A percentile compares a stretch with the other conserved stretches of the same genome.
These are phyloP conservation scores for Stipa capillata DNA, from an alignment of 176 grass and related monocot species.

Conservation along the genomic window DNA sequence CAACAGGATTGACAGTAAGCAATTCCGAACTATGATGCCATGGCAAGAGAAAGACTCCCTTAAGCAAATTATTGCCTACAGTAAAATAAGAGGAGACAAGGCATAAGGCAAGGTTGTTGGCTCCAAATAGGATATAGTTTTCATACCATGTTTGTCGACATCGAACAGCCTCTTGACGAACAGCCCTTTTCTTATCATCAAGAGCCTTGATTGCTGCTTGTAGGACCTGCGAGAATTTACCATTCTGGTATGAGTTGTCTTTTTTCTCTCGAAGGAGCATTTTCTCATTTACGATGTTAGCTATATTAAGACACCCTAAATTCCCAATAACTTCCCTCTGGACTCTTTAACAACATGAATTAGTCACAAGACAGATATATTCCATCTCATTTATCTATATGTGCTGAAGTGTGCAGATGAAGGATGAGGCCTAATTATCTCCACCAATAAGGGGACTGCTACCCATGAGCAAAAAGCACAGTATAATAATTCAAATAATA, in stretches of 20 bases:
- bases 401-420: background rate
- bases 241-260: slow-evolving; percentile 8
- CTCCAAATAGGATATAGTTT: background rate
- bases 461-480: background rate
- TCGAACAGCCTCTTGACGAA: slow-evolving; percentile 79
- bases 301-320: too few relatives aligned
- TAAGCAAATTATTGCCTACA: slow-evolving; percentile 53
- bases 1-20: background rate
- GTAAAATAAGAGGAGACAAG: background rate
- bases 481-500: background rate
- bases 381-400: background rate
- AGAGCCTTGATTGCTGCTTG: slow-evolving; percentile 72
- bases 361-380: slow-evolving; percentile 11
- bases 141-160: slow-evolving; percentile 80
- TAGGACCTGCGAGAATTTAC: slow-evolving; percentile 43
- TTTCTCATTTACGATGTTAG: background rate
- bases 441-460: background rate
- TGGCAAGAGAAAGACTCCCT: slow-evolving; percentile 4
- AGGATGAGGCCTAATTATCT: background rate
- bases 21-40: background rate
- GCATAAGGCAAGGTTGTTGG: background rate
- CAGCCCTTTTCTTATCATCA: slow-evolving; percentile 71
- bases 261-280: background rate
- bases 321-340: background rate
- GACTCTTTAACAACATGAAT: background rate